phyloP scores from a whole-genome alignment of 768 basidiomycete genomes.

The Hericium erinaceus region DNA sequence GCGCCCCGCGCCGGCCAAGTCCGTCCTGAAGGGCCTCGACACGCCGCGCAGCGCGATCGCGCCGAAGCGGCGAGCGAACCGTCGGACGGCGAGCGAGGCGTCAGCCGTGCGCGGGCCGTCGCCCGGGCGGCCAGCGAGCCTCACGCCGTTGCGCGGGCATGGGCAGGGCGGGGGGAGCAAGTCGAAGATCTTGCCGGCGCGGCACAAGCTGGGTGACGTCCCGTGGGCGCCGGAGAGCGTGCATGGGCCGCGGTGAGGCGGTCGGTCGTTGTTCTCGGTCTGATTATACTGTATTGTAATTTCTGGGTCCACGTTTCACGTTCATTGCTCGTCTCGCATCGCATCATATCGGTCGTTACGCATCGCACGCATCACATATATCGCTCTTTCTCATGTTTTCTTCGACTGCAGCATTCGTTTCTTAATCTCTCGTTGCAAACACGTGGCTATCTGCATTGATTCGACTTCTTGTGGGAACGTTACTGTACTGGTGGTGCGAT shows the following conservation, averaged over 20 bases:
- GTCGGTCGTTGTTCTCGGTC: background rate
- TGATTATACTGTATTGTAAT: background rate
- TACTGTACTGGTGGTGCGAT: constrained; percentile 12
- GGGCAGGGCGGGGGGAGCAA: constrained; percentile 24
- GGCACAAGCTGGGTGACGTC: constrained; percentile 56
- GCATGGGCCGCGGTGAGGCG: constrained; percentile 1
- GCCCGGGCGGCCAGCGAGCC: constrained; percentile 16
- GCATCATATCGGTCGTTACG: background rate
- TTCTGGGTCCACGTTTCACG: background rate
- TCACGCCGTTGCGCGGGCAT: constrained; percentile 16
- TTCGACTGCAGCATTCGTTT: background rate
- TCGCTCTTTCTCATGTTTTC: background rate
- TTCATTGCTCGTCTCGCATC: background rate
- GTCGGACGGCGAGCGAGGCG: constrained; percentile 66
- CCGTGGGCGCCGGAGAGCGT: constrained; percentile 31
- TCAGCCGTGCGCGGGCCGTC: constrained; percentile 25
- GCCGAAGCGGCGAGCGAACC: constrained; percentile 28
- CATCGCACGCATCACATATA: background rate
- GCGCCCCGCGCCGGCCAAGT: constrained; percentile 36
- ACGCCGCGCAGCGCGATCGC: constrained; percentile 25
- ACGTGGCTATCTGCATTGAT: background rate
- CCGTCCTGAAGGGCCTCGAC: constrained; percentile 23
- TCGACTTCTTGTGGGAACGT: background rate
- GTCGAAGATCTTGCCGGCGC: constrained; percentile 22
- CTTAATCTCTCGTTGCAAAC: background rate